These are phyloP conservation scores for Beauveria sp. DNA, from an alignment of 2,329 filamentous ascomycete genomes.

Conservation along the genomic window DNA sequence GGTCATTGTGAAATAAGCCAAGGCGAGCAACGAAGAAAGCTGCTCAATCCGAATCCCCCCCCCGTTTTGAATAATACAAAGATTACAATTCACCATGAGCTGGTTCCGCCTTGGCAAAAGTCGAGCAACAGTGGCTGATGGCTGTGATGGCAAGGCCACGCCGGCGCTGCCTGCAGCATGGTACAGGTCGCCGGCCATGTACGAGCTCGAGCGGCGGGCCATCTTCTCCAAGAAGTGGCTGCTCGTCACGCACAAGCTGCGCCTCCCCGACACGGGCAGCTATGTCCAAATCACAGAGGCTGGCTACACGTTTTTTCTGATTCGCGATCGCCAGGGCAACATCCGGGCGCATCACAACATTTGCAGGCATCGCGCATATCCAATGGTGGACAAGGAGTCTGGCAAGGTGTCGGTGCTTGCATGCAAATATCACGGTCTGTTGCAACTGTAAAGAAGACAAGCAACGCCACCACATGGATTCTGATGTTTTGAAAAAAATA, in stretches of 20 bases:
- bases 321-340: conserved; percentile 16
- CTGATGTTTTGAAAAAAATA: no score
- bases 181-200: conserved; percentile 41
- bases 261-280: conserved; percentile 15
- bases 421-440: conserved; percentile 14
- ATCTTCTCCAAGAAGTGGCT: conserved; percentile 52
- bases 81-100: conserved; percentile 1
- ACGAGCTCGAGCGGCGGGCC: conserved; percentile 47
- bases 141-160: conserved; percentile 6
- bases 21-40: no score
- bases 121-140: not conserved
- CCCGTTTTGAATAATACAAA: not conserved
- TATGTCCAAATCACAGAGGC: conserved; percentile 16
- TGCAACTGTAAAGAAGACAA: no score
- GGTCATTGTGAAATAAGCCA: no score
- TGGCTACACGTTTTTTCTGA: conserved; percentile 17
- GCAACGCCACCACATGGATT: not conserved
- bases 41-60: not conserved
- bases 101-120: conserved; percentile 8
- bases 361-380: conserved; percentile 17
- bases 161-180: conserved; percentile 19
- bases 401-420: conserved; percentile 14
- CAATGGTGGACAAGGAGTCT: conserved; percentile 14
- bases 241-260: conserved; percentile 35
- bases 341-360: conserved; percentile 17